Evolutionary conservation across 1,139 yeast species (phyloP).

Genomic region (Blastobotrys proliferans): DNA sequence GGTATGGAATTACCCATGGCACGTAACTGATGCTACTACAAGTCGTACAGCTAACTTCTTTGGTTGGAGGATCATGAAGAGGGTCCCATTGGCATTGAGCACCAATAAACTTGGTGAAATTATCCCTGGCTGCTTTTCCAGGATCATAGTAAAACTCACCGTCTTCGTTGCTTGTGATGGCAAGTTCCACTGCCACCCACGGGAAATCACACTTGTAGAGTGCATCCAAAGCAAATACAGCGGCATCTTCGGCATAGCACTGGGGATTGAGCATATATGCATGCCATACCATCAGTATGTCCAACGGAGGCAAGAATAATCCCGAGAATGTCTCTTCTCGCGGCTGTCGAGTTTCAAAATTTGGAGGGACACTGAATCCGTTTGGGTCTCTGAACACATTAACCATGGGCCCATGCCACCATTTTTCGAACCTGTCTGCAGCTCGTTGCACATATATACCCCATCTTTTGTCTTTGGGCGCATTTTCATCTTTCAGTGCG

Average conservation of each 20-base stretch:
- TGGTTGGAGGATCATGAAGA: constrained; percentile 1
- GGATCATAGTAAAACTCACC: constrained; percentile 23
- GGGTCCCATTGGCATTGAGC: background rate
- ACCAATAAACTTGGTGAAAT: background rate
- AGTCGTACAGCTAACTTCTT: background rate
- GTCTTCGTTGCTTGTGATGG: constrained; percentile 19
- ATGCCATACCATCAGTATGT: constrained; percentile 44
- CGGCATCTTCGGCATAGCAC: constrained; percentile 34
- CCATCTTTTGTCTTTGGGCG: constrained; percentile 32
- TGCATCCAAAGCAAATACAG: constrained; percentile 3
- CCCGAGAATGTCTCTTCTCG: background rate
- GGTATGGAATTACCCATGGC: background rate
- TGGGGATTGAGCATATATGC: constrained; percentile 35
- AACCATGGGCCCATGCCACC: constrained; percentile 22
- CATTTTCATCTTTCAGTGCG: background rate
- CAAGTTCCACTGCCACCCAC: constrained; percentile 26
- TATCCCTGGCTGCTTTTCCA: constrained; percentile 6
- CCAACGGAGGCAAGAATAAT: constrained; percentile 36
- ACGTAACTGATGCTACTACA: background rate
- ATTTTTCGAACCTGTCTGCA: constrained; percentile 34
- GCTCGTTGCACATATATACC: constrained; percentile 35
- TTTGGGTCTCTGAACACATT: background rate
- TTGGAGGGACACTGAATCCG: background rate
- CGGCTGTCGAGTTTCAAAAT: background rate
- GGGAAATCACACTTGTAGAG: background rate